Percentiles rank a stretch among this genome's conserved stretches.
phyloP scores from a whole-genome alignment of 2,329 filamentous ascomycete genomes.

The Westerdykella aurantiaca region DNA sequence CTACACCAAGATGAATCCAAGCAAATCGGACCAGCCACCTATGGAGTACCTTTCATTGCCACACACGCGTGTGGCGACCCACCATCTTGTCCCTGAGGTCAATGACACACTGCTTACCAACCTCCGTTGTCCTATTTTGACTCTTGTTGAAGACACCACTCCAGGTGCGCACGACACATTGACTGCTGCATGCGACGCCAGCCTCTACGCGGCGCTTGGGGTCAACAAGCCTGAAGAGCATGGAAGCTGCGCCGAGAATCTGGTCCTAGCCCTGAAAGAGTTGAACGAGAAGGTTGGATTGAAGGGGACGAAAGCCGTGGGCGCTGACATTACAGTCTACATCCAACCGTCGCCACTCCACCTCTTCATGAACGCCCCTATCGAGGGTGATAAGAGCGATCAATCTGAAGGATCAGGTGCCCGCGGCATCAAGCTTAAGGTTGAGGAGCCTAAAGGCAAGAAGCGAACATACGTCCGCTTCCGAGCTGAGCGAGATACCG shows the following conservation, averaged over 20 bases:
- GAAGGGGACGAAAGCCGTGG: constrained; percentile 43
- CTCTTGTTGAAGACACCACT: constrained; percentile 42
- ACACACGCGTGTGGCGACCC: constrained; percentile 40
- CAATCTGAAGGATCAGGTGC: constrained; percentile 18
- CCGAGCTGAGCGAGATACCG: constrained; percentile 32
- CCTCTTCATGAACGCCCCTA: constrained; percentile 37
- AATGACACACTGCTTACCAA: constrained; percentile 43
- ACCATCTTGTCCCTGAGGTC: constrained; percentile 39
- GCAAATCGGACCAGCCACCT: constrained; percentile 29
- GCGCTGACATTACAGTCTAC: constrained; percentile 46
- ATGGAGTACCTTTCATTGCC: constrained; percentile 47
- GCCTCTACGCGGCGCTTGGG: constrained; percentile 39
- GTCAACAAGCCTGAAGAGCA: constrained; percentile 43
- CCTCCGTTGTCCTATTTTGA: constrained; percentile 43
- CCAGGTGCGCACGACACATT: constrained; percentile 44
- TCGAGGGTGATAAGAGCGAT: constrained; percentile 11
- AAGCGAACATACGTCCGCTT: constrained; percentile 33
- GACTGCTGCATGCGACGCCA: constrained; percentile 45
- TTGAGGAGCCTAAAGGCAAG: constrained; percentile 31
- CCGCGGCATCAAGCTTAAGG: constrained; percentile 22
- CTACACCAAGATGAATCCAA: constrained; percentile 35
- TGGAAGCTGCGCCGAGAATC: constrained; percentile 45
- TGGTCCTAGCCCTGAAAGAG: constrained; percentile 45
- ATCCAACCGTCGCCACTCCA: constrained; percentile 44
- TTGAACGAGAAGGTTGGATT: constrained; percentile 44